Evolutionary conservation across 768 basidiomycete species (phyloP), one percentile per base, ranked within the genome.

Genomic region (Panaeolus papilionaceus): DNA sequence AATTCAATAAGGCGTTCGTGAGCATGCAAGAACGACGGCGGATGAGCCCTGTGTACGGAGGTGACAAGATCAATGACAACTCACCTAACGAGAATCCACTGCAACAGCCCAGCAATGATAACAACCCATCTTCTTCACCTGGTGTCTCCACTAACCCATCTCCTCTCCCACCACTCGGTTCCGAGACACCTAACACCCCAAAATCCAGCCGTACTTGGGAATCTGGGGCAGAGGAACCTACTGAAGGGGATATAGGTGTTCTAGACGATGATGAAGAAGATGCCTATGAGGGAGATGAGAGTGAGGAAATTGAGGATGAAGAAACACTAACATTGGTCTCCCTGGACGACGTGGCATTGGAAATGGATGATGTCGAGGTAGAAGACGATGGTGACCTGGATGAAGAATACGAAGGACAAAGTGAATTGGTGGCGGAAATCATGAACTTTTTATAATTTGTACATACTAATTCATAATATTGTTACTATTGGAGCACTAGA

Each of bases 1-100:
- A 54, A 7, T 54, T 54, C 51, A 71, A 71, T 42, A 42, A 62
- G 9, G 38, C n/a, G 10, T 63, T 70, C 47, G 0, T 23, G 2
- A n/a, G 33, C 26, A 63, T 70, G n/a, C 65, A 66, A 26, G 33
- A 49, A 18, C 38, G 65, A 45, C 49, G 65, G 12, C 6, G 47
- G 39, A 63, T 68, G 38, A 49, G 11, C 4, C 67, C 70, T 20
- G 47, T 68, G 2, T 38, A 61, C 5, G 51, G 23, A 11, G 51
- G 51, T 33, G 28, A 33, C 18, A 7, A 54, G 28, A 9, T 33
- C 8, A 26, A 33, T 11, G 9, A 54, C 26, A 12, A 3, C 11
- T 33, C 16, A 23, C 23, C 18, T 33, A 12, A 54, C 51, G 12
- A n/a, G n/a, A n/a, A n/a, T n/a, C n/a, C n/a, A n/a, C n/a, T n/a